Base-by-base conservation (phyloP, 495 filamentous ascomycete genomes). In the Penicillium mononematosum region DNA sequence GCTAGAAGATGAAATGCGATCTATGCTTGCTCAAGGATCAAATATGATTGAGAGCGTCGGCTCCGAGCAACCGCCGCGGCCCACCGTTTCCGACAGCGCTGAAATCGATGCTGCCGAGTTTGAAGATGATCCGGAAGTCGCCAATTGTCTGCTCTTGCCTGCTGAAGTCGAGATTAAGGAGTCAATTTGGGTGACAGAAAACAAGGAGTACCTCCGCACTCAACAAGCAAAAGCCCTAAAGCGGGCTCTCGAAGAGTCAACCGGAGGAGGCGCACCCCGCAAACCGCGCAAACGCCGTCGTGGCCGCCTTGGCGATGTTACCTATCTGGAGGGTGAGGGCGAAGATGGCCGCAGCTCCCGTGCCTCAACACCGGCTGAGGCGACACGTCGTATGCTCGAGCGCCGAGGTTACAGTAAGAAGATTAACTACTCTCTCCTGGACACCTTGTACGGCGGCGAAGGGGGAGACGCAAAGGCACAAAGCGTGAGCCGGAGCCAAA, bases 151-250 rank as follows among this genome's bases (percentile, higher is more conserved):
- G 41, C 81, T 97, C n/a, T 76, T 77, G 0, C 78, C 83, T 6
- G 76, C 76, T 3, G 93, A 98, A 70, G 77, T 84, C 2, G 78
- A 79, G 5, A 78, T 92, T 59, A 96, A 96, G 66, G 91, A 96
- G 69, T 78, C 80, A 44, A 89, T 98, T 51, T 98, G 94, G 94
- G 82, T 91, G n/a, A 88, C 92, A 57, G 84, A 90, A 61, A 97
- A 98, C 71, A 88, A 90, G 64, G 89, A 93, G 51, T 98, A 89
- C 73, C 78, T 98, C 38, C 88, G 92, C 5, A 80, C 83, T 22
- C 83, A 92, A 69, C 90, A 96, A 68, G 83, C 85, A 46, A 93
- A 91, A 70, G 77, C 81, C 4, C 82, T 91, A 36, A 81, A 86
- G 32, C 78, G 83, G 52, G 83, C 86, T 53, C 70, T 91, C 20